Base-by-base conservation (phyloP, 805 yeast species). In the Candida orba region DNA sequence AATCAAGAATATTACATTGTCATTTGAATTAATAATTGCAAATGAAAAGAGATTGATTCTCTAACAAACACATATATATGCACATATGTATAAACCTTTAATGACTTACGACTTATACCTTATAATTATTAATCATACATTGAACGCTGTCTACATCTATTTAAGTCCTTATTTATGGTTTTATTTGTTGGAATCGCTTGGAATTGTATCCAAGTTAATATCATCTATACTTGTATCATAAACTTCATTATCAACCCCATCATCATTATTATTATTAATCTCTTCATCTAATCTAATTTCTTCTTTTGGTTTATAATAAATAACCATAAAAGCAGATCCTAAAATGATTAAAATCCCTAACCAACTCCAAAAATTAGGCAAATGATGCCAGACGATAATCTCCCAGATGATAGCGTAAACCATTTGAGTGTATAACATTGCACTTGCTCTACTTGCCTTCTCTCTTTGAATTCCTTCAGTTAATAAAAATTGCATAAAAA, bases 381-480 rank as follows among this genome's bases (percentile, higher is more conserved):
- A 60, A 58, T 82, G 88, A 48, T 76, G 71, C 81, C 87, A 90
- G 25, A 88, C 65, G 1, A 78, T 36, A 31, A 77, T 65, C 58
- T 89, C 96, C 78, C 90, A 81, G 29, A 84, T 45, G 15, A 87
- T 65, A 0, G 96, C 91, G 64, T 82, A 87, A 2, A 89, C 65
- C 71, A 89, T 73, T 56, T 81, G 86, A 2, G 89, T 72, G 59
- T 90, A 90, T 2, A 75, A 66, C 78, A 87, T 80, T 47, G 85
- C 71, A 12, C 90, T 72, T 0, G 89, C 86, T 44, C 84, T 72
- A 4, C 88, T 79, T 0, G 96, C 95, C 47, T 71, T 73, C 49
- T 85, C 95, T 43, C 86, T 69, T 59, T 87, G 95, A 40, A 89
- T 74, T 1, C 96, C 96, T 8, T 86, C 78, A 0, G 96, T 85